Conservation (phyloP, 805 yeast genomes). For the Pichia heedii region DNA sequence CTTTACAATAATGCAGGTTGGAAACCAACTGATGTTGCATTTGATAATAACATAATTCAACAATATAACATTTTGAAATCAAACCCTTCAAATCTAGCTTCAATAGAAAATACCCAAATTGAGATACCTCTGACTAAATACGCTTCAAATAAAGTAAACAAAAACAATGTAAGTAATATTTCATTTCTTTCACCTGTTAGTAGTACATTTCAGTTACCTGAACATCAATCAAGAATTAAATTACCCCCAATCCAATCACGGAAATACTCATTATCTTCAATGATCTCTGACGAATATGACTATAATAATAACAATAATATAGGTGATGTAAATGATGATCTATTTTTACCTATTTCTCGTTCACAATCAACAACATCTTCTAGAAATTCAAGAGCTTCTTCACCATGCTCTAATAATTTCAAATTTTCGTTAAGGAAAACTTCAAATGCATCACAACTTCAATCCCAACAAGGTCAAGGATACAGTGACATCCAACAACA, state of each 20-base stretch:
- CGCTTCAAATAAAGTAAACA: slow-evolving; percentile 1
- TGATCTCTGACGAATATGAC: slow-evolving; percentile 10
- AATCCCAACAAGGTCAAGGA: neutral
- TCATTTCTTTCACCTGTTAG: slow-evolving; percentile 1
- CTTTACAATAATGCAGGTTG: slow-evolving; percentile 51
- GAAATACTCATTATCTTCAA: slow-evolving; percentile 14
- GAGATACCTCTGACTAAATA: slow-evolving; percentile 4
- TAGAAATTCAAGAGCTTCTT: slow-evolving; percentile 10
- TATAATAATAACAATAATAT: neutral
- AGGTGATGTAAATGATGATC: neutral
- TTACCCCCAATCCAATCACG: slow-evolving; percentile 16
- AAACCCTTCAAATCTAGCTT: slow-evolving; percentile 15
- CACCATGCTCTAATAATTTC: slow-evolving; percentile 4
- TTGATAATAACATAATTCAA: slow-evolving; percentile 41
- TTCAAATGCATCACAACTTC: neutral
- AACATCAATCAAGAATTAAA: slow-evolving; percentile 5
- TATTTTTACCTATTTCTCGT: neutral
- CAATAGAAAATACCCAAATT: slow-evolving; percentile 5
- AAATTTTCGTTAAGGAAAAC: neutral
- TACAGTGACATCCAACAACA: neutral
- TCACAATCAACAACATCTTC: slow-evolving; percentile 2
- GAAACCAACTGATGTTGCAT: slow-evolving; percentile 53
- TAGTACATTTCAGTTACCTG: slow-evolving; percentile 2
- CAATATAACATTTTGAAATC: slow-evolving; percentile 28
- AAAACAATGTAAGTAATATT: slow-evolving; percentile 1